A percentile compares a stretch with the other conserved stretches of the same genome.
phyloP scores from a whole-genome alignment of 306 rosid genomes.

The Vigna radiata region DNA sequence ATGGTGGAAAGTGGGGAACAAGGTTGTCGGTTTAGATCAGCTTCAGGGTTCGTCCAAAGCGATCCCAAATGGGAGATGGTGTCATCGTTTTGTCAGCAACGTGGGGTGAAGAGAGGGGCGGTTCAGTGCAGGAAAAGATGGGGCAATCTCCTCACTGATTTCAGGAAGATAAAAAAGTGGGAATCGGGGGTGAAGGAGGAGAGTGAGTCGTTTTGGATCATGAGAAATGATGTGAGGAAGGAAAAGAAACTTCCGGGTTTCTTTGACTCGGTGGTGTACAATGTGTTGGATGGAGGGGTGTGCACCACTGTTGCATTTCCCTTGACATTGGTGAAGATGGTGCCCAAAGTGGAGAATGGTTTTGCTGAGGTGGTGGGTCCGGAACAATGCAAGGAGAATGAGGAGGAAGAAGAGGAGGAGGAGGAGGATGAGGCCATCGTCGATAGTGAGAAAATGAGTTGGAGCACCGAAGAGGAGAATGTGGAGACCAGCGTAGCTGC shows the following conservation, averaged over 20 bases:
- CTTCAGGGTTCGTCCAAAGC: slow-evolving; percentile 26
- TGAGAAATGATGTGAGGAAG: slow-evolving; percentile 54
- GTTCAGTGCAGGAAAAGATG: slow-evolving; percentile 62
- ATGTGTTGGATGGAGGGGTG: slow-evolving; percentile 50
- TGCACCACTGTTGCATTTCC: slow-evolving; percentile 52
- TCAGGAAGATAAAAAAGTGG: slow-evolving; percentile 63
- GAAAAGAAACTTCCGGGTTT: slow-evolving; percentile 56
- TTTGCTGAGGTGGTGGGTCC: slow-evolving; percentile 16
- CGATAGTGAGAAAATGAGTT: slow-evolving; percentile 48
- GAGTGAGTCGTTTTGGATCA: slow-evolving; percentile 56
- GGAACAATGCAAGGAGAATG: slow-evolving; percentile 29
- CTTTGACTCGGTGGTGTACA: slow-evolving; percentile 55
- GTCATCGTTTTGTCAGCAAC: slow-evolving; percentile 52
- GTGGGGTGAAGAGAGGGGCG: slow-evolving; percentile 58
- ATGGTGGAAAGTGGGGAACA: slow-evolving; percentile 51
- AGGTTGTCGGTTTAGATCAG: slow-evolving; percentile 27
- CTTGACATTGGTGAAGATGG: slow-evolving; percentile 41
- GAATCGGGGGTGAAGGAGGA: slow-evolving; percentile 41
- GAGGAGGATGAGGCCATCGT: slow-evolving; percentile 44
- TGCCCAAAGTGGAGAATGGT: slow-evolving; percentile 29
- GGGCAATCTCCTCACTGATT: slow-evolving; percentile 62
- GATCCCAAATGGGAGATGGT: slow-evolving; percentile 62
- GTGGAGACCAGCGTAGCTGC: slow-evolving; percentile 1
- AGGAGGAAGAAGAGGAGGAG: slow-evolving; percentile 7
- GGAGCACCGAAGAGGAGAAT: slow-evolving; percentile 55